Conservation (phyloP, 176 grass and related monocot species). For the Triticum timopheevii region DNA sequence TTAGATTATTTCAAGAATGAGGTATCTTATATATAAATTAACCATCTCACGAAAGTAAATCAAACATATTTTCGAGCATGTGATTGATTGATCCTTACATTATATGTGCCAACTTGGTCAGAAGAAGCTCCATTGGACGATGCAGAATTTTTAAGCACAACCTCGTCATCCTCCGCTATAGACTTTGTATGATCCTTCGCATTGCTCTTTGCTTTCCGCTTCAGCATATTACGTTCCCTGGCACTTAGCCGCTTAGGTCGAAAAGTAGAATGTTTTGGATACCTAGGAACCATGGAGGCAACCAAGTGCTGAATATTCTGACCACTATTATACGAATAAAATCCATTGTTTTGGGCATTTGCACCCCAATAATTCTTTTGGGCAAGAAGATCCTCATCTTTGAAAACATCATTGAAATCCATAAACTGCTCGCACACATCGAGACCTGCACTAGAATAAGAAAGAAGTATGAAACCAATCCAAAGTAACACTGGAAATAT, state of each 20-base stretch:
- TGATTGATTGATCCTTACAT: conserved; percentile 47
- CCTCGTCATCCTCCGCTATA: conserved; percentile 72
- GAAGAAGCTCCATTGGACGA: conserved; percentile 53
- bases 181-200: conserved; percentile 92
- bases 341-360: conserved; percentile 61
- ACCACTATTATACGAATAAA: conserved; percentile 52
- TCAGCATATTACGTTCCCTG: conserved; percentile 87
- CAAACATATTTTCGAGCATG: neutral
- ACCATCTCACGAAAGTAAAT: neutral
- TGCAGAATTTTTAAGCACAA: conserved; percentile 36
- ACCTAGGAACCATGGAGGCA: conserved; percentile 77
- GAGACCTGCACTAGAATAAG: conserved; percentile 67
- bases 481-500: conserved; percentile 10
- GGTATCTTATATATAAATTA: neutral
- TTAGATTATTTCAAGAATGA: conserved; percentile 4
- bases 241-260: conserved; percentile 80
- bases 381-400: conserved; percentile 92
- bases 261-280: conserved; percentile 49
- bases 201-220: conserved; percentile 87
- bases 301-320: conserved; percentile 95
- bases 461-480: conserved; percentile 14
- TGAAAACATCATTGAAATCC: conserved; percentile 97
- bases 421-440: conserved; percentile 99
- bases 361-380: conserved; percentile 57
- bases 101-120: conserved; percentile 50